A percentile compares a stretch with the other conserved stretches of the same genome.
These are phyloP conservation scores for Beverwykella pulmonaria DNA, from an alignment of 495 filamentous ascomycete species.

Conservation along the genomic window DNA sequence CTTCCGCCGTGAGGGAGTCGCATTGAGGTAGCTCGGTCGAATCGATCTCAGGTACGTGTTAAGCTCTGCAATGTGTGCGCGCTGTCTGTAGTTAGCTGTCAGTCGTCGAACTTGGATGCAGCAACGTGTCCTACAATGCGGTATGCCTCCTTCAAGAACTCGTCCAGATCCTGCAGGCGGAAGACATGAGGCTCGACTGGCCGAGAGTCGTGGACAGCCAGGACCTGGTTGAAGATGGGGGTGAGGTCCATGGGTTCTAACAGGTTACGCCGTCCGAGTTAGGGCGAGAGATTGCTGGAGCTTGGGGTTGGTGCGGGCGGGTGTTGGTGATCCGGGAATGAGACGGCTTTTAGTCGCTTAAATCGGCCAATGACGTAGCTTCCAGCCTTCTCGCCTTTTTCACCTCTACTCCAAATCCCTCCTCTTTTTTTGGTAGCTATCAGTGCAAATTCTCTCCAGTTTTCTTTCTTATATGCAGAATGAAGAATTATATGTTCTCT, in stretches of 20 bases:
- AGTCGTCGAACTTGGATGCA: neutral
- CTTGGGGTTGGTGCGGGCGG: neutral
- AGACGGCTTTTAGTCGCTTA: conserved; percentile 3
- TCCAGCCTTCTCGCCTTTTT: neutral
- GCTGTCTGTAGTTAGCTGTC: conserved; percentile 56
- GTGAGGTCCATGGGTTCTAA: conserved; percentile 62
- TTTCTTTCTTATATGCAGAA: too few relatives aligned
- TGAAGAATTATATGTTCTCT: neutral
- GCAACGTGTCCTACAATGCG: conserved; percentile 68
- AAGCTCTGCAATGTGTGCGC: conserved; percentile 79
- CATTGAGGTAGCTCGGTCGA: conserved; percentile 89
- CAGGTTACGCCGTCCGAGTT: neutral
- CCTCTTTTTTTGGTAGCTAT: neutral
- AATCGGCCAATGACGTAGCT: conserved; percentile 5
- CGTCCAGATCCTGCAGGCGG: conserved; percentile 63
- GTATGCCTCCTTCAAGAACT: conserved; percentile 95
- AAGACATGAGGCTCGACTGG: conserved; percentile 48
- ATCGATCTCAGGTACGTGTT: conserved; percentile 75
- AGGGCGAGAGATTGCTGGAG: neutral
- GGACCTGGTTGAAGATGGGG: conserved; percentile 66
- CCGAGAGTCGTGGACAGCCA: conserved; percentile 59
- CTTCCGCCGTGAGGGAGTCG: conserved; percentile 57
- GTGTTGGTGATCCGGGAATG: neutral
- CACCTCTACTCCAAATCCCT: neutral
- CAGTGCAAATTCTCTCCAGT: neutral